These are phyloP conservation scores for Phytophthora sansomeana DNA, from an alignment of 352 stramenopile species.

Conservation along the genomic window DNA sequence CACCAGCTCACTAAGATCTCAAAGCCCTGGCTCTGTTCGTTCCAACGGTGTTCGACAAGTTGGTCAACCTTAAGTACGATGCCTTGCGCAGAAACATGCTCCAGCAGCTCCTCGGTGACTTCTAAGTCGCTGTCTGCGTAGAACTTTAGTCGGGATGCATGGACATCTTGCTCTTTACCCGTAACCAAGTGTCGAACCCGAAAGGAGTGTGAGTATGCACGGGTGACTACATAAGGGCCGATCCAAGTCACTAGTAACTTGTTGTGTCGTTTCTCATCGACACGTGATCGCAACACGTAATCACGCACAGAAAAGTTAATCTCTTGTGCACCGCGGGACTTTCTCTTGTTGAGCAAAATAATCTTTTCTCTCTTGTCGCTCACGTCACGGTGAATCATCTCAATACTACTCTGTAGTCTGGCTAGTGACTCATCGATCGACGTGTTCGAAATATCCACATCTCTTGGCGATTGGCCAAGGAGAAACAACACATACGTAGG, in stretches of 20 bases:
- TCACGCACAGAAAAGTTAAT: too few species aligned
- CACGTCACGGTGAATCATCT: conserved; percentile 5
- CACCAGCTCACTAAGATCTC: conserved; percentile 16
- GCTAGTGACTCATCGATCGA: background rate
- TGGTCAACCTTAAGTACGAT: conserved; percentile 9
- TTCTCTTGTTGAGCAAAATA: conserved; percentile 16
- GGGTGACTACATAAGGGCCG: conserved; percentile 37
- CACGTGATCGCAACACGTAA: too few species aligned
- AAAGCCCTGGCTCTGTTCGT: conserved; percentile 1
- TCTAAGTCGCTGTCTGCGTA: conserved; percentile 14
- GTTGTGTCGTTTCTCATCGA: too few species aligned
- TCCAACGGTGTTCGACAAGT: conserved; percentile 12
- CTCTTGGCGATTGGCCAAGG: background rate
- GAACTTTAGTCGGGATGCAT: conserved; percentile 17
- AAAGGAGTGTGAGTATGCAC: too few species aligned
- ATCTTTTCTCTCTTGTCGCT: conserved; percentile 11
- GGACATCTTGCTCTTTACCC: conserved; percentile 10
- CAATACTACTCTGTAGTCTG: conserved; percentile 6
- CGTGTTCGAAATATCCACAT: background rate
- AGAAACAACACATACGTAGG: conserved; percentile 5
- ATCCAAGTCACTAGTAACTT: conserved; percentile 33
- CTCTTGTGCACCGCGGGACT: too few species aligned
- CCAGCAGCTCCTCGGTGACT: conserved; percentile 15
- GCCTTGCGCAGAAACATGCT: conserved; percentile 15
- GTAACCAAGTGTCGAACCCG: too few species aligned